Base-by-base conservation (phyloP, 345 rosid genomes). In the Salix arbutifolia region DNA sequence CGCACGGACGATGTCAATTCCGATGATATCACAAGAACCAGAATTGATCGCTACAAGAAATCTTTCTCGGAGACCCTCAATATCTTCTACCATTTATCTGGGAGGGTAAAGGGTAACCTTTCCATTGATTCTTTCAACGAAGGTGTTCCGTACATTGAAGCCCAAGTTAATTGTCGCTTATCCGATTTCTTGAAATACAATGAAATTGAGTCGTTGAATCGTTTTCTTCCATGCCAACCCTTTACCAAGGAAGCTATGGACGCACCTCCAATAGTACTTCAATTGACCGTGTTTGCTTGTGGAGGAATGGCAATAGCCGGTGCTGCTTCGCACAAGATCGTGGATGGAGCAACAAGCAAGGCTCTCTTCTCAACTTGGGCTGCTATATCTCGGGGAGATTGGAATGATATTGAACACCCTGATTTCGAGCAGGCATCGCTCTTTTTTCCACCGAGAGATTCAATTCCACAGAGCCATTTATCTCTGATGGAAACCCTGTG, bases 401-500 rank as follows among this genome's bases (percentile, higher is more conserved):
- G 31, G 1, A 21, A 8, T 26, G 46, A 25, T 9, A 18, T 25
- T 70, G 21, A 50, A 4, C 28, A 26, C 0, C 83, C 78, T 8
- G 44, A 71, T 69, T 19, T 50, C 19, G 42, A 56, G 10, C 67
- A 75, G n/a, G 75, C 71, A 16, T 75, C 79, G 1, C 1, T 14
- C 14, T 70, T 70, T 10, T 80, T 80, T 44, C 79, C 83, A 21
- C 35, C 79, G 37, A 80, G 68, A 65, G 56, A 70, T 37, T 44
- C 75, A 23, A 52, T 79, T 17, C 75, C 72, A n/a, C 26, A 28
- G 8, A 35, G 70, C 16, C 76, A 75, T 66, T 21, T 80, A 18
- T 65, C 72, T 11, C 37, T 75, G 6, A 70, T 80, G 76, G 83
- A 74, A 28, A 74, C 44, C 46, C 23, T 80, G 14, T 80, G 83